phyloP scores from a whole-genome alignment of 768 basidiomycete species.

The Pleurotus sapidus region DNA sequence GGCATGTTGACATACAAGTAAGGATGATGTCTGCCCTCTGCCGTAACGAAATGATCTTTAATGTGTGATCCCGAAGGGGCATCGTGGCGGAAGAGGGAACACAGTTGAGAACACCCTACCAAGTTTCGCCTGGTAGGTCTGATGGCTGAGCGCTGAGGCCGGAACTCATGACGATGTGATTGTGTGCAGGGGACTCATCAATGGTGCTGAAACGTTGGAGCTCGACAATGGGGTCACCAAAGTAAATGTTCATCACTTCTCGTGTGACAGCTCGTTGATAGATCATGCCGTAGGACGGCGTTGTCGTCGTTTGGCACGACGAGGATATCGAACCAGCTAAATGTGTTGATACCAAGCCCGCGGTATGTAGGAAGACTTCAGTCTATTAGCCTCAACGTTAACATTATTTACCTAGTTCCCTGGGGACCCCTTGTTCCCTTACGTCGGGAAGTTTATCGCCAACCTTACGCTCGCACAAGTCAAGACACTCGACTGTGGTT shows the following conservation, averaged over 20 bases:
- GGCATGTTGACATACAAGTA: conserved; percentile 3
- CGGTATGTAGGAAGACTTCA: conserved; percentile 32
- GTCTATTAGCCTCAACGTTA: not conserved
- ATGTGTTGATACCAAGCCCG: conserved; percentile 67
- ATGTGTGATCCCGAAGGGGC: conserved; percentile 45
- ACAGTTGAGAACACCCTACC: conserved; percentile 71
- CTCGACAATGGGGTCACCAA: conserved; percentile 77
- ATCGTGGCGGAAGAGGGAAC: conserved; percentile 76
- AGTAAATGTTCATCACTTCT: conserved; percentile 28
- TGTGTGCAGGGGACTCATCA: conserved; percentile 59
- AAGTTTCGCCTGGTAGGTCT: conserved; percentile 68
- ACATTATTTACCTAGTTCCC: conserved; percentile 34
- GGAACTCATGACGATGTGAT: not conserved
- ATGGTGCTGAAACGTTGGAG: conserved; percentile 75
- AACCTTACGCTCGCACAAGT: conserved; percentile 78
- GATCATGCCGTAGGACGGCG: conserved; percentile 54
- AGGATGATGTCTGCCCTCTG: not conserved
- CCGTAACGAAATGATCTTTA: not conserved
- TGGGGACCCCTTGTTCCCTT: conserved; percentile 63
- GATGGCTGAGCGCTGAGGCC: not conserved
- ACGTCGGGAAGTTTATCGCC: conserved; percentile 75
- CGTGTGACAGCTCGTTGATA: not conserved
- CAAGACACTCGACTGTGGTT: conserved; percentile 80
- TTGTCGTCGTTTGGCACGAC: conserved; percentile 82
- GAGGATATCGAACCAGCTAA: conserved; percentile 59